Evolutionary conservation across 495 filamentous ascomycete species (phyloP).

Genomic region (Neurospora intermedia): DNA sequence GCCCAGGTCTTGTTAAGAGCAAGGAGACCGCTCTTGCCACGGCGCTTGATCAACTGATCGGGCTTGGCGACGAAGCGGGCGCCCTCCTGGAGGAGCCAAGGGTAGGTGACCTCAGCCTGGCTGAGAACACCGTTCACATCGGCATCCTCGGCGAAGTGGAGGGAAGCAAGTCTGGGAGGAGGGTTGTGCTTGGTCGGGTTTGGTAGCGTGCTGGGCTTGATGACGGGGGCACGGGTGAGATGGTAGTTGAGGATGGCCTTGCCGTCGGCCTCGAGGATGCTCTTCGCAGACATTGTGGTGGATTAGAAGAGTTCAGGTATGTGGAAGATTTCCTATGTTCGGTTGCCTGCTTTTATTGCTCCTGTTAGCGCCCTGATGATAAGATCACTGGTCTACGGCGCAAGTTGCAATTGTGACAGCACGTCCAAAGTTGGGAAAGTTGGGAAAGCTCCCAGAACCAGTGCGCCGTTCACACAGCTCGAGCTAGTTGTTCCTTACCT

Average conservation of each 20-base stretch:
- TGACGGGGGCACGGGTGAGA: conserved; percentile 93
- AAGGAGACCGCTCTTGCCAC: conserved; percentile 96
- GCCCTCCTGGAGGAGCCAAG: conserved; percentile 74
- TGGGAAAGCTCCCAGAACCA: not conserved
- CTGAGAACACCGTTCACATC: conserved; percentile 77
- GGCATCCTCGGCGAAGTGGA: conserved; percentile 86
- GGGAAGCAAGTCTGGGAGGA: conserved; percentile 76
- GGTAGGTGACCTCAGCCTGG: conserved; percentile 90
- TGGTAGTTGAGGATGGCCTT: conserved; percentile 99
- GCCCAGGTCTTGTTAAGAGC: conserved; percentile 96
- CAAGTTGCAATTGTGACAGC: not conserved
- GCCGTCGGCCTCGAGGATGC: conserved; percentile 97
- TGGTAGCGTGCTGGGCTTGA: conserved; percentile 95
- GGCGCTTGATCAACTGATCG: conserved; percentile 98
- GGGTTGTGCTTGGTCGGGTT: conserved; percentile 80
- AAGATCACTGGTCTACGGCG: not conserved
- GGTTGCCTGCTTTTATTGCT: conserved; percentile 5
- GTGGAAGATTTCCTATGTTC: conserved; percentile 4
- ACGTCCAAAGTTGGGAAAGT: not conserved
- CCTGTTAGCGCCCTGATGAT: conserved; percentile 1
- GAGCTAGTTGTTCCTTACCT: not conserved
- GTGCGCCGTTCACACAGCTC: not conserved
- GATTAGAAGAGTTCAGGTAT: conserved; percentile 10
- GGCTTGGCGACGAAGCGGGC: conserved; percentile 98
- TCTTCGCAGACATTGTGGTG: conserved; percentile 87